Conservation (phyloP, 179 eudicot genomes). For the Kewa caespitosa region DNA sequence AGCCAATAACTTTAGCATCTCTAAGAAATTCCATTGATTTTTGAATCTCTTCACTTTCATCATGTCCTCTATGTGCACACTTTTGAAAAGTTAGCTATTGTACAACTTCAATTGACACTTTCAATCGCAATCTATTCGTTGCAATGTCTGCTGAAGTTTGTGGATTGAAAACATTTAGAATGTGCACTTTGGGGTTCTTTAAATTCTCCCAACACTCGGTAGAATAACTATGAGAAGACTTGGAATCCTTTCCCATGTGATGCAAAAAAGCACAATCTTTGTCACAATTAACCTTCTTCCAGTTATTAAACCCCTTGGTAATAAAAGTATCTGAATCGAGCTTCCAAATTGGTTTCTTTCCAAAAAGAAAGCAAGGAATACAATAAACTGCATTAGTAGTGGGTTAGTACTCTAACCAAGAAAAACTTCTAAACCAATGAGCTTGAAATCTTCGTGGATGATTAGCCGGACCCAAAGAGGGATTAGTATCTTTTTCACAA, state of each 20-base stretch:
- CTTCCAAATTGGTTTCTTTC: not conserved
- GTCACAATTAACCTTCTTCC: not conserved
- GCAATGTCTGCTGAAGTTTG: not conserved
- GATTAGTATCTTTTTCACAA: too few species aligned
- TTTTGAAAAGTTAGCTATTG: not conserved
- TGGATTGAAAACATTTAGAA: not conserved
- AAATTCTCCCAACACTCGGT: not conserved
- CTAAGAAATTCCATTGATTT: not conserved
- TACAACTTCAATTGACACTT: not conserved
- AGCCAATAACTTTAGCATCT: too few species aligned
- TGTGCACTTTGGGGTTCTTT: not conserved
- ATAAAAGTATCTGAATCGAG: not conserved
- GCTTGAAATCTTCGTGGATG: too few species aligned
- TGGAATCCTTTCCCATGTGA: not conserved
- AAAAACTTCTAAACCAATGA: too few species aligned
- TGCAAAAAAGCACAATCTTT: conserved; percentile 3
- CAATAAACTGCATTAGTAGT: conserved; percentile 3
- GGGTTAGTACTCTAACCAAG: conserved; percentile 6
- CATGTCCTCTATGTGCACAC: not conserved
- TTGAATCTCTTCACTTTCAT: not conserved
- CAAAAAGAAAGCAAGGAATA: conserved; percentile 11
- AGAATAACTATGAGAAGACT: not conserved
- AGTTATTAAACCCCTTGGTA: not conserved
- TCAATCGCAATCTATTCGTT: not conserved
- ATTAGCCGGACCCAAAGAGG: too few species aligned